phyloP scores from a whole-genome alignment of 2,329 filamentous ascomycete species.

The Alternaria arborescens region DNA sequence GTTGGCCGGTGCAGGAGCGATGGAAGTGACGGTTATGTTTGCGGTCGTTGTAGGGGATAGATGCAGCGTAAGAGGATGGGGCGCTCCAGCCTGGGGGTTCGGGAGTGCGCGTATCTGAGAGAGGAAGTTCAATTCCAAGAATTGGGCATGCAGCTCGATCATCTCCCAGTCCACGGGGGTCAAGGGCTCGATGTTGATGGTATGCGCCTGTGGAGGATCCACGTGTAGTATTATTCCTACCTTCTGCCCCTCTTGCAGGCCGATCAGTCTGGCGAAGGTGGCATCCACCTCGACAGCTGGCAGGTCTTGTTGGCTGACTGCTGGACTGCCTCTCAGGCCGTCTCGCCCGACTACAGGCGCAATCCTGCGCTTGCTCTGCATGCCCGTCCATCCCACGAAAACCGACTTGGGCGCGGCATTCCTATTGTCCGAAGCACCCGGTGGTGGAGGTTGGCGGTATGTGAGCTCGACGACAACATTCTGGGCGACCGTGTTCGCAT shows the following conservation, averaged over 20 bases:
- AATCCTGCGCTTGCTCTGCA: slow-evolving; percentile 88
- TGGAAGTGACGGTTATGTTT: slow-evolving; percentile 83
- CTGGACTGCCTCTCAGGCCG: slow-evolving; percentile 69
- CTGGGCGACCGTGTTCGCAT: slow-evolving; percentile 90
- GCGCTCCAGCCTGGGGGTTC: slow-evolving; percentile 72
- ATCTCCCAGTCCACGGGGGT: slow-evolving; percentile 99
- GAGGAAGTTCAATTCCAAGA: slow-evolving; percentile 91
- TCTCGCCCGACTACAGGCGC: slow-evolving; percentile 77
- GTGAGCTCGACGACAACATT: slow-evolving; percentile 95
- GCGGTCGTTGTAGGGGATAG: slow-evolving; percentile 95
- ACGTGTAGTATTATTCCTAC: slow-evolving; percentile 76
- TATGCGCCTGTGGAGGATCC: slow-evolving; percentile 89
- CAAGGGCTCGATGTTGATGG: slow-evolving; percentile 94
- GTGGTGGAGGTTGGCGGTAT: slow-evolving; percentile 69
- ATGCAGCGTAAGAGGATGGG: slow-evolving; percentile 88
- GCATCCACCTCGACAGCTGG: slow-evolving; percentile 86
- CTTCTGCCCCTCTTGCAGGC: slow-evolving; percentile 82
- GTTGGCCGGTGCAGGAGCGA: slow-evolving; percentile 76
- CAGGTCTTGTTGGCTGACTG: slow-evolving; percentile 75
- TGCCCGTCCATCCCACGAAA: slow-evolving; percentile 95
- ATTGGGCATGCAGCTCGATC: slow-evolving; percentile 95
- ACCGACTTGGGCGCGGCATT: slow-evolving; percentile 67
- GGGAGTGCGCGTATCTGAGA: slow-evolving; percentile 92
- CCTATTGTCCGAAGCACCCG: slow-evolving; percentile 50
- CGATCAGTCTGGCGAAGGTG: slow-evolving; percentile 79